Conservation (phyloP, 768 basidiomycete genomes). For the Mycena polygramma region DNA sequence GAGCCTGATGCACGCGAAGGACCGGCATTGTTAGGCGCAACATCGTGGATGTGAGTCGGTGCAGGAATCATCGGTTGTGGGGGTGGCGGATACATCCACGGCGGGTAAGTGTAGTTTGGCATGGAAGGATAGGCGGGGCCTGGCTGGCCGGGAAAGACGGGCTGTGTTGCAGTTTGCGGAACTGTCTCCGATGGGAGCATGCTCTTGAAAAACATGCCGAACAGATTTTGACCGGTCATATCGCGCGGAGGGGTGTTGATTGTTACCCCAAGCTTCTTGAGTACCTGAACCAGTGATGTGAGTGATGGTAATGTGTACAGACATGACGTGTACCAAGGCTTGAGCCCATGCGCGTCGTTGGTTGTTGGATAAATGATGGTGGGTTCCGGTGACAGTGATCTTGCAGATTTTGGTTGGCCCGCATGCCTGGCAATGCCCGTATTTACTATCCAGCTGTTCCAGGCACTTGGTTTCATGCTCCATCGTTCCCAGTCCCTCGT, state of each 20-base stretch:
- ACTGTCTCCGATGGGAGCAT: neutral
- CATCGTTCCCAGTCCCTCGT: conserved; percentile 6
- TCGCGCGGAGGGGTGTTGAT: conserved; percentile 16
- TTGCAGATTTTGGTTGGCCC: conserved; percentile 23
- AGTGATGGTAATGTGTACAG: conserved; percentile 1
- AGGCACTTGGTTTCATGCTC: neutral
- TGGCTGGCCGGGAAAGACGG: too few species aligned
- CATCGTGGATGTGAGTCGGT: neutral
- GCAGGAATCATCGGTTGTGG: conserved; percentile 4
- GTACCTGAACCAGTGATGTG: conserved; percentile 11
- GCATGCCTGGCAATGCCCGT: conserved; percentile 2
- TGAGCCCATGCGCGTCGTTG: conserved; percentile 9
- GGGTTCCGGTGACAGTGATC: conserved; percentile 8
- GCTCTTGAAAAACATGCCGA: conserved; percentile 17
- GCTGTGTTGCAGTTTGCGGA: too few species aligned
- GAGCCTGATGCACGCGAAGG: neutral
- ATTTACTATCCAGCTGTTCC: neutral
- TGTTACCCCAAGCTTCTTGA: conserved; percentile 16
- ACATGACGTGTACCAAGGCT: neutral
- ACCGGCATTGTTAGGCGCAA: neutral
- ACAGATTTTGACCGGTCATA: conserved; percentile 12
- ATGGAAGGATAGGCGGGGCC: neutral
- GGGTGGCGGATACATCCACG: neutral
- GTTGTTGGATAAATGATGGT: conserved; percentile 8
- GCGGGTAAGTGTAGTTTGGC: neutral